Conservation (phyloP, 371 early-diverging fungal species). For the Mortierella sp. region DNA sequence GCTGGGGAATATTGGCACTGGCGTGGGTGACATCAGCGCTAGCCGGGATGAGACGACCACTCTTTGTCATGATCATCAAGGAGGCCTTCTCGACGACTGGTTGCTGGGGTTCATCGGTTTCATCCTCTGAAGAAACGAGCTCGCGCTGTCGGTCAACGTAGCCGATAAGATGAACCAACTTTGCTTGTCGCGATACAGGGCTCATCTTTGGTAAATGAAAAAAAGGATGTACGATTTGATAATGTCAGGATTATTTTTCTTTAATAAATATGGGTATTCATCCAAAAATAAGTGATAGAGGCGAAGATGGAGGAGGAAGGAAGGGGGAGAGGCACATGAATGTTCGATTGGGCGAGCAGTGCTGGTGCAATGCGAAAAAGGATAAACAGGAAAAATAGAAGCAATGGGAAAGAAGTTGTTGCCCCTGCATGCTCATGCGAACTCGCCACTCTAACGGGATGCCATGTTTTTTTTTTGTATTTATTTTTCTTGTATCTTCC, state of each 20-base stretch:
- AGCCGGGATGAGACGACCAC: slow-evolving; percentile 8
- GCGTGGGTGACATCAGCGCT: neutral
- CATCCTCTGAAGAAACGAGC: slow-evolving; percentile 31
- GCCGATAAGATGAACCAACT: slow-evolving; percentile 41
- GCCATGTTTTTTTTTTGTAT: slow-evolving; percentile 1
- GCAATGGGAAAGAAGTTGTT: neutral
- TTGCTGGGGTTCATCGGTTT: slow-evolving; percentile 4
- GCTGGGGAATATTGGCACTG: too few relatives aligned
- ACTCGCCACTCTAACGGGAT: neutral
- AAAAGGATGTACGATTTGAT: neutral
- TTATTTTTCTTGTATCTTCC: neutral
- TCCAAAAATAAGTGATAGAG: neutral
- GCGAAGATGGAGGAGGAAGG: neutral
- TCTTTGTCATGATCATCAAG: slow-evolving; percentile 5
- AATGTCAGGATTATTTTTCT: too few relatives aligned
- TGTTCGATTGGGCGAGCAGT: neutral
- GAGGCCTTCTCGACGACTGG: slow-evolving; percentile 5
- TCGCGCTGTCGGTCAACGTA: slow-evolving; percentile 50
- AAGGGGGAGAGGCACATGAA: slow-evolving; percentile 5
- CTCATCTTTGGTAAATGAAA: slow-evolving; percentile 19
- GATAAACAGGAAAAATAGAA: neutral
- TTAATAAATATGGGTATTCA: too few relatives aligned
- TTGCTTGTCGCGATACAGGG: slow-evolving; percentile 49
- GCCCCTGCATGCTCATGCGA: slow-evolving; percentile 4
- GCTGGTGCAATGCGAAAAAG: neutral